Evolutionary conservation across 1,284 basidiomycete genomes (phyloP).

Genomic region (Austropuccinia psidii): DNA sequence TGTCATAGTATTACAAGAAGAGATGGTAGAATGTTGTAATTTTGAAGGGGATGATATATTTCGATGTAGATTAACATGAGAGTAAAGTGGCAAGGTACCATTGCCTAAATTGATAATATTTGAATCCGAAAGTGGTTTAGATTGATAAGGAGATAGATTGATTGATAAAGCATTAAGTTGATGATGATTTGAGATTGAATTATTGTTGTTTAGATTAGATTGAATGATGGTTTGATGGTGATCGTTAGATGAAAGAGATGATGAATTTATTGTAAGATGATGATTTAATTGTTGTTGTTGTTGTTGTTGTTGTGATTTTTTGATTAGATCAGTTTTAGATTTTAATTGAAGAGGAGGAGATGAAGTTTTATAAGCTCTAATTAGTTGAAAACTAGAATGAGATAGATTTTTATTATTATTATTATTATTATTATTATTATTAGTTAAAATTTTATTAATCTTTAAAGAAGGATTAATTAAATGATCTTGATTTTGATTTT

Average conservation of each 20-base stretch:
- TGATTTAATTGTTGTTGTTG: neutral
- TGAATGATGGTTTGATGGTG: neutral
- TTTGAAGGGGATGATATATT: conserved; percentile 27
- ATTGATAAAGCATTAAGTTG: neutral
- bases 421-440: too few species aligned
- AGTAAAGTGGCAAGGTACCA: conserved; percentile 3
- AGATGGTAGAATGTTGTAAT: neutral
- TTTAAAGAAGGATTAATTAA: too few species aligned
- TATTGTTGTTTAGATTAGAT: neutral
- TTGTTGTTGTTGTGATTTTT: neutral
- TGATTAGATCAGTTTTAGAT: neutral
- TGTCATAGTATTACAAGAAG: neutral
- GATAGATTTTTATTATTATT: too few species aligned
- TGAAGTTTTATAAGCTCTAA: neutral
- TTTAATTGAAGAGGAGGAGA: neutral
- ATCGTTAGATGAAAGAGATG: neutral
- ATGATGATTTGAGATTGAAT: neutral
- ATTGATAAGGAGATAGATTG: neutral
- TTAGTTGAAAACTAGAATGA: too few species aligned
- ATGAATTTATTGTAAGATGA: neutral
- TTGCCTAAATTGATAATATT: neutral
- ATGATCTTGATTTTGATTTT: too few species aligned
- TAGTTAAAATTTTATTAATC: too few species aligned
- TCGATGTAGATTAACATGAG: conserved; percentile 13
- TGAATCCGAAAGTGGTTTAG: neutral